Percentiles rank a stretch among this genome's conserved stretches.
These are phyloP conservation scores for Hypoxylon sp. DNA, from an alignment of 2,329 filamentous ascomycete genomes.

Conservation along the genomic window DNA sequence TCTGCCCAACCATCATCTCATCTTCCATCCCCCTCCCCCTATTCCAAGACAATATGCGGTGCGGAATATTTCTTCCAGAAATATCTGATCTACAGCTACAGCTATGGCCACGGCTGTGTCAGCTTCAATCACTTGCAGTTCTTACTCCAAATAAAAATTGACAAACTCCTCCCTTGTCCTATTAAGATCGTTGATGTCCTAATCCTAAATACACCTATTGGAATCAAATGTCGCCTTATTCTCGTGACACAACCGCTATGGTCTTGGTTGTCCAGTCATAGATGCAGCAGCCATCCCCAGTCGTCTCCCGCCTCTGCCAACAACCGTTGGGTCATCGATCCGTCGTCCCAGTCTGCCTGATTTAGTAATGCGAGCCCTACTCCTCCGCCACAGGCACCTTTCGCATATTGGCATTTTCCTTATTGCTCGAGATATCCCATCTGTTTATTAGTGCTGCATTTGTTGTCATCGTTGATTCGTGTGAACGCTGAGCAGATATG, in stretches of 20 bases:
- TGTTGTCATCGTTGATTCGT: conserved; percentile 11
- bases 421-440: conserved; percentile 16
- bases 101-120: conserved; percentile 18
- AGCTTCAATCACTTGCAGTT: conserved; percentile 19
- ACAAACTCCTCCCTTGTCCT: conserved; percentile 16
- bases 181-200: conserved; percentile 19
- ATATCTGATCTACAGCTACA: conserved; percentile 9
- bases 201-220: conserved; percentile 2
- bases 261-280: conserved; percentile 27
- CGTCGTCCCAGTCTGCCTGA: conserved; percentile 12
- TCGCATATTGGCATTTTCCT: conserved; percentile 19
- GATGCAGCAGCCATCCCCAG: conserved; percentile 41
- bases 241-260: conserved; percentile 41
- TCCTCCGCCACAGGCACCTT: conserved; percentile 14
- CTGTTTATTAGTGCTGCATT: conserved; percentile 11
- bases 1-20: conserved; percentile 15
- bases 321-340: conserved; percentile 25
- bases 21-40: not conserved
- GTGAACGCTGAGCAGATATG: conserved; percentile 37
- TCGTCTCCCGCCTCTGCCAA: conserved; percentile 35
- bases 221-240: conserved; percentile 33
- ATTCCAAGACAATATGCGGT: conserved; percentile 7
- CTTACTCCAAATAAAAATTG: conserved; percentile 23
- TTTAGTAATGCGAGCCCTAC: conserved; percentile 37
- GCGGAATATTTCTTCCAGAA: conserved; percentile 35